Evolutionary conservation across 1,284 basidiomycete species (phyloP).

Genomic region (Boletus smithii): DNA sequence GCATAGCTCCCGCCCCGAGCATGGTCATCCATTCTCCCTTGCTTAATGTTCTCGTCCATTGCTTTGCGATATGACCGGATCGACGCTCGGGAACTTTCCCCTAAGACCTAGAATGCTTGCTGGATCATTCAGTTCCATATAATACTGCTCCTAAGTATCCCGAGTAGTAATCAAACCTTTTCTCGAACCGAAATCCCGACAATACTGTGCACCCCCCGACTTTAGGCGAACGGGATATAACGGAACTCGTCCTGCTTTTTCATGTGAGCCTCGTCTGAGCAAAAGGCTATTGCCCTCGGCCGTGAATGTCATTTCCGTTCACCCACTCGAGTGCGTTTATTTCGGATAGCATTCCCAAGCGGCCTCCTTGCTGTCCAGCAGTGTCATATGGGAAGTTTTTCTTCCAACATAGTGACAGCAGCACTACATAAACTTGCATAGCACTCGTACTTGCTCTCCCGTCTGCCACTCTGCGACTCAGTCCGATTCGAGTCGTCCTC

Average conservation of each 20-base stretch:
- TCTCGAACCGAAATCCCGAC: no score
- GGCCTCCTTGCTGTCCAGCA: background rate
- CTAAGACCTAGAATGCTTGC: no score
- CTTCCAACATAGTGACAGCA: slow-evolving; percentile 12
- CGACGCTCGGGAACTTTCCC: slow-evolving; percentile 15
- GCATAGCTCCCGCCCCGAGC: slow-evolving; percentile 5
- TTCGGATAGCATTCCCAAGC: slow-evolving; percentile 9
- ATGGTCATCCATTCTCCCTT: slow-evolving; percentile 1
- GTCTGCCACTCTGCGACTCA: slow-evolving; percentile 10
- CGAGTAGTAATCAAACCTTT: no score
- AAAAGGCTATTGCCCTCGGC: slow-evolving; percentile 5
- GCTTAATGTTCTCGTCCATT: slow-evolving; percentile 1
- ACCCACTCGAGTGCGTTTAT: slow-evolving; percentile 4
- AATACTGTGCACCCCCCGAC: no score
- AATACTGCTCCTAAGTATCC: background rate
- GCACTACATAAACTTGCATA: slow-evolving; percentile 8
- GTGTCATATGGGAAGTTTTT: background rate
- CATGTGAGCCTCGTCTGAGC: background rate
- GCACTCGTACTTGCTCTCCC: background rate
- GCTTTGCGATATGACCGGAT: slow-evolving; percentile 27
- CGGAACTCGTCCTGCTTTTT: slow-evolving; percentile 1
- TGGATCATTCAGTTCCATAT: no score
- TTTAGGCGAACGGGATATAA: slow-evolving; percentile 2
- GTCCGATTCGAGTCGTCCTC: slow-evolving; percentile 7
- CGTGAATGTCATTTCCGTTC: slow-evolving; percentile 18